Evolutionary conservation across 2,329 filamentous ascomycete genomes (phyloP).

Genomic region (Albophoma yamanashiensis): DNA sequence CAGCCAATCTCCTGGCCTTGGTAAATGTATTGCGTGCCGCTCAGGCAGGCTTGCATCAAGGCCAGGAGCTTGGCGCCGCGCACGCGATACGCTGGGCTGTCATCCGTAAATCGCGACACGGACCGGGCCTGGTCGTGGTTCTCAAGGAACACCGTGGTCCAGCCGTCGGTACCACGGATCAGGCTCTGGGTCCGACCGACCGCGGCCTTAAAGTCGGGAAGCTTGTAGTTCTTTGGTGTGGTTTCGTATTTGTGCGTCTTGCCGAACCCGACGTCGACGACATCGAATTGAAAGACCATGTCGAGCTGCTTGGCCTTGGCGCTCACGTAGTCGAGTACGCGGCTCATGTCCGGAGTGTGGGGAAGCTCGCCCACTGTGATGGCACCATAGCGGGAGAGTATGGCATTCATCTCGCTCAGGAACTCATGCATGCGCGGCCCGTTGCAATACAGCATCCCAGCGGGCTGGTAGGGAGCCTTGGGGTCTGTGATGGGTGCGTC

Average conservation of each 20-base stretch:
- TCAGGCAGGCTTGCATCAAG: slow-evolving; percentile 37
- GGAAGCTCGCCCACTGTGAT: slow-evolving; percentile 64
- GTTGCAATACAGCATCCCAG: slow-evolving; percentile 49
- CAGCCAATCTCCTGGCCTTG: slow-evolving; percentile 59
- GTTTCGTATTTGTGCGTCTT: slow-evolving; percentile 41
- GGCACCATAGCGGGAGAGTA: slow-evolving; percentile 50
- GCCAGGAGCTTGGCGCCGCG: slow-evolving; percentile 49
- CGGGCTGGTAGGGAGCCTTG: slow-evolving; percentile 38
- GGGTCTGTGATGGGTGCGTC: slow-evolving; percentile 45
- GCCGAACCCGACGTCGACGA: slow-evolving; percentile 50
- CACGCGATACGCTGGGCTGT: slow-evolving; percentile 34
- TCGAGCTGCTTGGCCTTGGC: slow-evolving; percentile 48
- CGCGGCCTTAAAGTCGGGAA: slow-evolving; percentile 36
- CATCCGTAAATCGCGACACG: slow-evolving; percentile 42
- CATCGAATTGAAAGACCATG: slow-evolving; percentile 61
- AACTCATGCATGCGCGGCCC: slow-evolving; percentile 61
- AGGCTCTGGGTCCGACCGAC: slow-evolving; percentile 40
- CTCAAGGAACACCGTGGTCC: slow-evolving; percentile 55
- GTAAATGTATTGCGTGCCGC: slow-evolving; percentile 55
- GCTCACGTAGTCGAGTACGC: slow-evolving; percentile 50
- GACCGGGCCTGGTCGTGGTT: slow-evolving; percentile 55
- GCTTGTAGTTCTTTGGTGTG: slow-evolving; percentile 28
- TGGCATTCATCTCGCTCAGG: slow-evolving; percentile 51
- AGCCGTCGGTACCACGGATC: slow-evolving; percentile 42
- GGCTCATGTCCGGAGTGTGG: slow-evolving; percentile 43